A percentile compares a stretch with the other conserved stretches of the same genome.
Conservation (phyloP, 192 early-diverging fungal species). For the Entophlyctis helioformis region DNA sequence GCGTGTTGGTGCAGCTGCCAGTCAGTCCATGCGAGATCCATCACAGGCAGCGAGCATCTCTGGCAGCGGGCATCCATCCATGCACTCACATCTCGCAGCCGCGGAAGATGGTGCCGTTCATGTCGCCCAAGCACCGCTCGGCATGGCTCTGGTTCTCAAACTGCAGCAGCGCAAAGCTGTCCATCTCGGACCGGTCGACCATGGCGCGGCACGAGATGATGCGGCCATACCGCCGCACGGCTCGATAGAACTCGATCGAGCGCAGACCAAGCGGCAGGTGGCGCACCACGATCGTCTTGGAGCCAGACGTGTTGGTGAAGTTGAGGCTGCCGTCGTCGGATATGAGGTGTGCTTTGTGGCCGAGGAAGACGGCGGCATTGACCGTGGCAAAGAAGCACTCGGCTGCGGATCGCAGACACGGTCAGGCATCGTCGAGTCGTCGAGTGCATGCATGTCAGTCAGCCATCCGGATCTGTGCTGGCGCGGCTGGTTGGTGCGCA, state of each 20-base stretch:
- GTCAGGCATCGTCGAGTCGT: too few relatives aligned
- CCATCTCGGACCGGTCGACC: constrained; percentile 31
- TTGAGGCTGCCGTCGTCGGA: constrained; percentile 42
- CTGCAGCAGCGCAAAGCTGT: constrained; percentile 32
- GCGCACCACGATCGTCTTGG: constrained; percentile 33
- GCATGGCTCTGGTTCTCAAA: constrained; percentile 38
- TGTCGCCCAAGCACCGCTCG: constrained; percentile 24
- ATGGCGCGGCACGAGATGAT: constrained; percentile 42
- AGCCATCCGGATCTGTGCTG: too few relatives aligned
- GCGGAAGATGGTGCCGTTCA: constrained; percentile 24
- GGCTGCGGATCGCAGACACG: too few relatives aligned
- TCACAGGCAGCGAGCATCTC: not conserved
- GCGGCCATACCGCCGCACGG: constrained; percentile 23
- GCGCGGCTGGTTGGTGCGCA: too few relatives aligned
- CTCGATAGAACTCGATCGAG: constrained; percentile 28
- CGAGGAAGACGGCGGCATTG: constrained; percentile 35
- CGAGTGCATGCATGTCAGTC: too few relatives aligned
- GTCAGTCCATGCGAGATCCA: too few relatives aligned
- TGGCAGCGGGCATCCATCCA: not conserved
- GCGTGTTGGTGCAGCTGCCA: not conserved
- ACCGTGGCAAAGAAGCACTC: constrained; percentile 38
- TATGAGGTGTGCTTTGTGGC: constrained; percentile 30
- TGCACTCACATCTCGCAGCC: constrained; percentile 22
- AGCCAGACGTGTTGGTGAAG: constrained; percentile 34
- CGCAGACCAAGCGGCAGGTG: constrained; percentile 30